Evolutionary conservation across 495 filamentous ascomycete genomes (phyloP), one percentile per base, ranked within the genome.

Genomic region (Aspergillus asperescens): DNA sequence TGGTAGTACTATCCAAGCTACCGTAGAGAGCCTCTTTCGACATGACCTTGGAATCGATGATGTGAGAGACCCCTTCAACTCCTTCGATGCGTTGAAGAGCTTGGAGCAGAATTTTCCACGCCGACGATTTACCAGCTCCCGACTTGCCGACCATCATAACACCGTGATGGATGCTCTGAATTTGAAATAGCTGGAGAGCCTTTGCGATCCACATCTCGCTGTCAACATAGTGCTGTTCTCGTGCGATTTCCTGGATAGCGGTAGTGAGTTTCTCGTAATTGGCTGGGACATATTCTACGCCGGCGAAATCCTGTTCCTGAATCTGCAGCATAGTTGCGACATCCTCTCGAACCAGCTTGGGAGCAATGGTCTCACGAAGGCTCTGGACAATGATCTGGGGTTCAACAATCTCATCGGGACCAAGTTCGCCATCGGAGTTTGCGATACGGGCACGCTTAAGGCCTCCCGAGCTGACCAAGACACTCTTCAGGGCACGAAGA

Each of bases 1-100:
- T 79, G 4, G 93, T 99, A 9, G 93, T 99, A 39, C 88, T 91
- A 67, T 99, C 93, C 25, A 99, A 77, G 58, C 81, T 96, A 63
- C 93, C 93, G 62, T 97, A 99, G 4, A 99, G 77, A 4, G 85
- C 85, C 68, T 99, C 93, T 70, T 99, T 99, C 28, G 91, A 95
- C 94, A 99, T 99, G 64, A 99, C 94, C 72, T 99, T 99, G 19
- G 92, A 92, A 68, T 99, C 93, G 56, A 99, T 99, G 58, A 97
- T 88, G 61, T 99, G 94, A 59, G 82, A 94, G 27, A 97, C 89
- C 29, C 94, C 91, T 71, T 99, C 93, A 23, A 93, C 78, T 16
- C 84, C 84, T 66, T 99, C 92, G 23, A 93, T 84, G 43, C 86
- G 81, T 63, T 96, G 92, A 56, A 99, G 74, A 8, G 93, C 94